Percentiles rank a stretch among this genome's conserved stretches.
Evolutionary conservation across 78 protist genomes (phyloP).

Genomic region (Dictyostelium brefeldianum): DNA sequence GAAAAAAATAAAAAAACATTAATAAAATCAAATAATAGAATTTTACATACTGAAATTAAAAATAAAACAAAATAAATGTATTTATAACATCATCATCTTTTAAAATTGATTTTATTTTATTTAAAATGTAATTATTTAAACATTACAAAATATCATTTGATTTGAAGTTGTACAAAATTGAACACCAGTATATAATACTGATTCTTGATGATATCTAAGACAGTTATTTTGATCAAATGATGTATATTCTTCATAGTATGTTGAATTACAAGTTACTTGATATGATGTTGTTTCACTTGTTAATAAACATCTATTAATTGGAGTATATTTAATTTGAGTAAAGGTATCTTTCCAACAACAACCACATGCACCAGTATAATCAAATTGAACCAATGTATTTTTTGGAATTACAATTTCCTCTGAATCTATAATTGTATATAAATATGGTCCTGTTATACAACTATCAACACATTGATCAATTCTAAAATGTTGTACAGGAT

Average conservation of each 20-base stretch:
- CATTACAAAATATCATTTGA: not conserved
- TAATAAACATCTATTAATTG: not conserved
- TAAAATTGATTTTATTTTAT: too few species aligned
- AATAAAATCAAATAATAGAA: too few species aligned
- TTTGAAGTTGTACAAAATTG: not conserved
- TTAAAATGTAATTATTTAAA: not conserved
- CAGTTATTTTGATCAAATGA: not conserved
- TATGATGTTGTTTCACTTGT: not conserved
- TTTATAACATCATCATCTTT: too few species aligned
- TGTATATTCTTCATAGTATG: not conserved
- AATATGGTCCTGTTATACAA: slow-evolving; percentile 10
- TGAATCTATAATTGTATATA: not conserved
- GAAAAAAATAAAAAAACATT: too few species aligned
- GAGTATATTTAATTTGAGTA: not conserved
- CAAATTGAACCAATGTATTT: not conserved
- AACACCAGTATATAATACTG: not conserved
- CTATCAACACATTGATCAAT: not conserved
- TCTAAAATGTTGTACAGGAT: not conserved
- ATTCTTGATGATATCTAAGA: not conserved
- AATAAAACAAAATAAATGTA: too few species aligned
- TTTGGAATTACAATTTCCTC: not conserved
- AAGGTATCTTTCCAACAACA: not conserved
- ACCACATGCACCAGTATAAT: not conserved
- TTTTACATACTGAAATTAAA: too few species aligned
- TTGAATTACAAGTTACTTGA: not conserved